Base-by-base conservation (phyloP, 2,329 filamentous ascomycete genomes). In the Mariannaea sp. region DNA sequence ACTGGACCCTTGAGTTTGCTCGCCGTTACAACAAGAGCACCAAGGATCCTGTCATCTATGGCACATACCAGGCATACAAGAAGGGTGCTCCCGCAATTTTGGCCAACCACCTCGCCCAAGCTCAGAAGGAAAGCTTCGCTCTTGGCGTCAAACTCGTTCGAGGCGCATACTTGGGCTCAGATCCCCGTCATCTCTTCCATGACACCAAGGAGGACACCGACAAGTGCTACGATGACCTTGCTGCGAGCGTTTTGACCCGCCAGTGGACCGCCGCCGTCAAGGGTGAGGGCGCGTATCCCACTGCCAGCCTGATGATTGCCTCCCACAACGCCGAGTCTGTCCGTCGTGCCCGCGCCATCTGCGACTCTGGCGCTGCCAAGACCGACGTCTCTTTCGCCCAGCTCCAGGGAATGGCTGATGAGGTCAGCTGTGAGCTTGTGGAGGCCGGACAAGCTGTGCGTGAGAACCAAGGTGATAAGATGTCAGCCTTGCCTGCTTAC, bases 371-470 rank as follows among this genome's bases (percentile, higher is more conserved):
- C 10, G 67, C 65, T 7, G 74, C 74, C 57, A 72, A 72, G 65
- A 73, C 71, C 0, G 68, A 69, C 19, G 65, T 76, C 36, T 70
- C 72, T 0, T 77, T 75, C 40, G 77, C 89, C 3, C 92, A 97
- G 74, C 82, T 97, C 1, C 89, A 93, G 76, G 92, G 93, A 33
- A 97, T 97, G 93, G 93, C 93, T 1, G 93, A 97, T 64, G 92
- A 97, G 69, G 85, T 97, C 46, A 91, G 87, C 69, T 86, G 83
- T 68, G 82, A 85, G 68, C 73, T 87, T 12, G 71, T 75, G 26
- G 70, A 74, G 57, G 71, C 72, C 8, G 66, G 68, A 47, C 66
- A 67, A 46, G 62, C 66, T 3, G 67, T 71, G 30, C 58, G 65
- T 13, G 56, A 60, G 44, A 58, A 58, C 38, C 59, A 56, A 74